Evolutionary conservation across 148 eudicot species (phyloP), one percentile per base, ranked within the genome.

Genomic region (Gaultheria prostrata): DNA sequence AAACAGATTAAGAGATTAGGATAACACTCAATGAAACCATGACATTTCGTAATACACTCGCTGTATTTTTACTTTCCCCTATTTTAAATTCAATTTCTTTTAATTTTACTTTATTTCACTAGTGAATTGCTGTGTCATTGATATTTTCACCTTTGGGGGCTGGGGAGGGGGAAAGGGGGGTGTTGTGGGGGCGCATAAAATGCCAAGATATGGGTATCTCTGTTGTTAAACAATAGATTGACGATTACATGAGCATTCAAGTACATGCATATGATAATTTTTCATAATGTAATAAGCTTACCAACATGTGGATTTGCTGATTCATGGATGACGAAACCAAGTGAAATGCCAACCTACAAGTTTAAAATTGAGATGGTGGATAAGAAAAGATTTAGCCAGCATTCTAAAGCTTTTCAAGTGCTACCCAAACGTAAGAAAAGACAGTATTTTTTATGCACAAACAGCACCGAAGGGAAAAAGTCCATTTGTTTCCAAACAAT

Each of bases 271-370:
- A 50, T 35, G 65, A 26, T 18, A 21, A 56, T 54, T 56, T 56
- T 17, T 74, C 6, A 50, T 32, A 51, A 74, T 30, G 43, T 15
- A 18, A 82, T 32, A 70, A 61, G 46, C 98, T 91, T 76, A 97
- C 99, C 99, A 80, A 97, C 87, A 84, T 94, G 99, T 79, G 99
- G 99, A 87, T 97, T 97, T 82, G 99, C 99, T 79, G 99, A 95
- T 90, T 95, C 99, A 86, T 97, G 92, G 85, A 97, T 95, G 81
- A 97, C 98, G 79, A 97, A 97, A 89, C 97, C 98, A 82, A 97
- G 98, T 63, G 99, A 97, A 82, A 92, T 87, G 4, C 96, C 98
- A 86, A 97, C 99, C 99, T 97, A 83, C 85, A 88, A 82, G 70
- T 59, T 53, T 4, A 82, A 79, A 69, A n/a, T 67, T 82, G 43